Evolutionary conservation across 176 grass and related monocot genomes (phyloP).

Genomic region (Avena eriantha): DNA sequence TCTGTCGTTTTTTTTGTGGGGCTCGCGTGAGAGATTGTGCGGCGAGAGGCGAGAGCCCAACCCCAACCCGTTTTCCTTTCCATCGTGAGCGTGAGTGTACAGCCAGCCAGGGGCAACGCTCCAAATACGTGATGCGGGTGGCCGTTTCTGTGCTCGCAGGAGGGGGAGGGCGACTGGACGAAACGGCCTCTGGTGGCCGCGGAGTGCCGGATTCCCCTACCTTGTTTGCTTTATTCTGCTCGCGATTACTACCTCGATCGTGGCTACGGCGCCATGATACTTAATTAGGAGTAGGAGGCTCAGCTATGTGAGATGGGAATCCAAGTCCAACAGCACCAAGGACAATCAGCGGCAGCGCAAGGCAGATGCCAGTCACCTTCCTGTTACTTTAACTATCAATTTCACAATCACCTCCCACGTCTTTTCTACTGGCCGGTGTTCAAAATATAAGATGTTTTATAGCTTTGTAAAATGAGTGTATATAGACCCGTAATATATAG

Average conservation of each 20-base stretch:
- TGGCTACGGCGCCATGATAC: no score
- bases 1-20: not conserved
- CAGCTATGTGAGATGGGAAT: not conserved
- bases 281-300: no score
- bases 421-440: not conserved
- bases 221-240: not conserved
- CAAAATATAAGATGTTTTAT: no score
- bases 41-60: not conserved
- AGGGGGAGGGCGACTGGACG: no score
- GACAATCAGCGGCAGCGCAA: not conserved
- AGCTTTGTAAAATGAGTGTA: no score
- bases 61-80: not conserved
- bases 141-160: not conserved
- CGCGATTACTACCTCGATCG: not conserved
- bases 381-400: not conserved
- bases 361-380: not conserved
- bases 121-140: not conserved
- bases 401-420: not conserved
- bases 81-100: not conserved
- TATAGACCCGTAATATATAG: no score
- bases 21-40: not conserved
- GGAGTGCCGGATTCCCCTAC: not conserved
- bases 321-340: not conserved
- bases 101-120: not conserved
- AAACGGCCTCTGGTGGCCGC: constrained; percentile 13